Evolutionary conservation across 345 rosid genomes (phyloP).

Genomic region (Corymbia maculata): DNA sequence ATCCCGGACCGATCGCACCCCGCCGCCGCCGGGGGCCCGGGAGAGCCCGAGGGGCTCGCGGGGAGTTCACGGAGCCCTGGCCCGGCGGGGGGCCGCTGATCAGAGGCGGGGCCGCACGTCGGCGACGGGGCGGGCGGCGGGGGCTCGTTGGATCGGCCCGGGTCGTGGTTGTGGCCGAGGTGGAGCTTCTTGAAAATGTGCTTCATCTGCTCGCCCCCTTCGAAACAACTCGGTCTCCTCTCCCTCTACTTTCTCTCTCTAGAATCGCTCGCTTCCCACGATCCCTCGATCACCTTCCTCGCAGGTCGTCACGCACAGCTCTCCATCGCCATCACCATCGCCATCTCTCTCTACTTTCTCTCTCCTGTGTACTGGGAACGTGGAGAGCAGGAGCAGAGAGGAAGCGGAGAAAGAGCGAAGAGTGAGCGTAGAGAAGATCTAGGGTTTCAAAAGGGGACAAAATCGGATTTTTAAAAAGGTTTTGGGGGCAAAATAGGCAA

Average conservation of each 20-base stretch:
- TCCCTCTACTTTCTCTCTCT: neutral
- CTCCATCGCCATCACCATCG: neutral
- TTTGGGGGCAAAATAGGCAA: no score
- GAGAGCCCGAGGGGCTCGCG: constrained; percentile 23
- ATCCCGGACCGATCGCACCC: constrained; percentile 29
- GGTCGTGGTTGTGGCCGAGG: constrained; percentile 61
- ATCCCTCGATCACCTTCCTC: neutral
- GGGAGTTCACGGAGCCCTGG: constrained; percentile 16
- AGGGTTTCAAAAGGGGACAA: no score
- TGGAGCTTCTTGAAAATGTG: constrained; percentile 95
- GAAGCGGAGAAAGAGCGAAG: no score
- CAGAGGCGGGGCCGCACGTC: neutral
- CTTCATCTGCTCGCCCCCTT: constrained; percentile 39
- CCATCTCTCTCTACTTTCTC: neutral
- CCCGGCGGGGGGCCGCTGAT: neutral
- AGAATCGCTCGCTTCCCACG: neutral
- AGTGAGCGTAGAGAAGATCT: no score
- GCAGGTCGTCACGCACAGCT: neutral
- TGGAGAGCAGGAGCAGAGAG: no score
- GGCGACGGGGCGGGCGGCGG: constrained; percentile 15
- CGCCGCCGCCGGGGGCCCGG: constrained; percentile 20
- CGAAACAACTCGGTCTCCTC: neutral
- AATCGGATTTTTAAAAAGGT: no score
- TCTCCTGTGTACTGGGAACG: neutral
- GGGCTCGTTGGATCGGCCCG: constrained; percentile 62